A percentile compares a stretch with the other conserved stretches of the same genome.
Conservation (phyloP, 2,329 filamentous ascomycete species). For the Monosporascus sp. region DNA sequence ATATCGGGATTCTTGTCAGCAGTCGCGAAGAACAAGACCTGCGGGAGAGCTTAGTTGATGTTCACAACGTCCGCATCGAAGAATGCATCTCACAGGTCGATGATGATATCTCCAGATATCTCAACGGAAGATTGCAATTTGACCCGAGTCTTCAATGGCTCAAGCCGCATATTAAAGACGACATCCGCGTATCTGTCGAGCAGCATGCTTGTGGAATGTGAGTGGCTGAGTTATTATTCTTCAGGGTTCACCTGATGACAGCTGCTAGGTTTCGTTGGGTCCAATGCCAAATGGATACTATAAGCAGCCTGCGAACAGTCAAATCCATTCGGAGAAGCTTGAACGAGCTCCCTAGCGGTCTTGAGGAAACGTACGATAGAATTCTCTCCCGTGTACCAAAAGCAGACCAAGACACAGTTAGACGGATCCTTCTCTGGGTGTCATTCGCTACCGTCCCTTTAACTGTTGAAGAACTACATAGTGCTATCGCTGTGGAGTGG, state of each 20-base stretch:
- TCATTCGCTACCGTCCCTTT: conserved; percentile 3
- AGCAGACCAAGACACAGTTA: not conserved
- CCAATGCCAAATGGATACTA: conserved; percentile 6
- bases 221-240: not conserved
- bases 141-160: conserved; percentile 6
- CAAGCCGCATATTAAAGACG: not conserved
- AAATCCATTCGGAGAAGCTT: conserved; percentile 2
- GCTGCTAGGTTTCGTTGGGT: conserved; percentile 7
- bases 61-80: conserved; percentile 4
- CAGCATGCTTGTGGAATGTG: not conserved
- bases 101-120: conserved; percentile 3
- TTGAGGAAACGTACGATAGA: conserved; percentile 6
- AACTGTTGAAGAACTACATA: conserved; percentile 6
- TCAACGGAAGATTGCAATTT: conserved; percentile 1
- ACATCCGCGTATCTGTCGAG: conserved; percentile 1
- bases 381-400: not conserved
- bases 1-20: conserved; percentile 2
- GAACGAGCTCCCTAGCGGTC: not conserved
- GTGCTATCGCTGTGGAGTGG: conserved; percentile 5
- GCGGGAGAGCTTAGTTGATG: not conserved
- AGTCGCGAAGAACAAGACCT: conserved; percentile 4
- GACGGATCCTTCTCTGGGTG: conserved; percentile 6
- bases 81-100: conserved; percentile 1
- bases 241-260: not conserved
- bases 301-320: conserved; percentile 3